These are phyloP conservation scores for Fragilariopsis cylindrus DNA, from an alignment of 108 stramenopile species.

Conservation along the genomic window DNA sequence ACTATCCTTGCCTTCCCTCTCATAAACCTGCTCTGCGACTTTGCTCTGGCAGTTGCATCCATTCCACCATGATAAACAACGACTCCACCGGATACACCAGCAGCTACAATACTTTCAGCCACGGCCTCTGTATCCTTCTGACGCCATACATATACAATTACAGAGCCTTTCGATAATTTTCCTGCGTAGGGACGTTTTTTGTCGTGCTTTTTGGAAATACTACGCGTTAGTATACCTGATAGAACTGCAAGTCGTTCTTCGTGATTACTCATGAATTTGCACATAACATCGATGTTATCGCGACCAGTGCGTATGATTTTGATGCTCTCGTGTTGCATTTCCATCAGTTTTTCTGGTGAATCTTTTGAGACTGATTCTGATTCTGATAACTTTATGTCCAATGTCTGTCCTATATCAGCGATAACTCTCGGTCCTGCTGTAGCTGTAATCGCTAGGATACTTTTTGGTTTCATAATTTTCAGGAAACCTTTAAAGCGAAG, in stretches of 20 bases:
- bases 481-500: slow-evolving; percentile 73
- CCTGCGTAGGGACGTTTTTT: slow-evolving; percentile 40
- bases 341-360: neutral
- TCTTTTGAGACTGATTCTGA: slow-evolving; percentile 23
- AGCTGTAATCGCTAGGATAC: slow-evolving; percentile 90
- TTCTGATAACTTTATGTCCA: slow-evolving; percentile 45
- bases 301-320: slow-evolving; percentile 68
- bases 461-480: slow-evolving; percentile 66
- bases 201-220: neutral
- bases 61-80: slow-evolving; percentile 90
- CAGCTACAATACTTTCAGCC: slow-evolving; percentile 65
- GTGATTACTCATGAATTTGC: slow-evolving; percentile 47
- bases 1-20: slow-evolving; percentile 88
- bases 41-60: slow-evolving; percentile 67
- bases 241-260: slow-evolving; percentile 63
- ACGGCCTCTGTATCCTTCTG: slow-evolving; percentile 86
- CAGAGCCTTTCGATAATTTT: slow-evolving; percentile 64
- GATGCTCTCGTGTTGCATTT: slow-evolving; percentile 38
- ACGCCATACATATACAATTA: slow-evolving; percentile 93
- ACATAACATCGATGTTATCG: slow-evolving; percentile 86
- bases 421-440: slow-evolving; percentile 87
- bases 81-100: slow-evolving; percentile 67
- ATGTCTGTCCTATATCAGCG: slow-evolving; percentile 77
- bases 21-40: slow-evolving; percentile 83
- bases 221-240: slow-evolving; percentile 60